These are phyloP conservation scores for Guadua angustifolia DNA, from an alignment of 176 grass and related monocot genomes.

Conservation along the genomic window DNA sequence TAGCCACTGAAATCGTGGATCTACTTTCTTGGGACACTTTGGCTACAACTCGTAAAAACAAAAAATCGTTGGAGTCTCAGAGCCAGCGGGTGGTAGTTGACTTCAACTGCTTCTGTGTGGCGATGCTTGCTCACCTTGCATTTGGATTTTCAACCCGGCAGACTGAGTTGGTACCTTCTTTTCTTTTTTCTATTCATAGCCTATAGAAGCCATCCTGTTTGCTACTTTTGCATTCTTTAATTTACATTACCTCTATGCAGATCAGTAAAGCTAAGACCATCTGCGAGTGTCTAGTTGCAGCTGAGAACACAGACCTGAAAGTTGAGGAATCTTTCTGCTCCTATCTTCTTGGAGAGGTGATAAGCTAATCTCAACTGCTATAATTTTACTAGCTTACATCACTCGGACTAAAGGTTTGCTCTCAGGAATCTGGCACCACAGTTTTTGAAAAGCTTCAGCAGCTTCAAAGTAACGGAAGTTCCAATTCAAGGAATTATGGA, in stretches of 20 bases:
- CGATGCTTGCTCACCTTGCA: conserved; percentile 79
- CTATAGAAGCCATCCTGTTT: conserved; percentile 1
- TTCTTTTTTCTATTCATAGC: conserved; percentile 11
- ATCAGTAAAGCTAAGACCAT: conserved; percentile 91
- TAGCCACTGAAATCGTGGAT: conserved; percentile 85
- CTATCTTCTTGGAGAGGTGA: conserved; percentile 95
- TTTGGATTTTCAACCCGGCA: conserved; percentile 83
- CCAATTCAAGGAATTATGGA: conserved; percentile 61
- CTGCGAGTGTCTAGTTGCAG: conserved; percentile 79
- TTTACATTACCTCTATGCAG: conserved; percentile 45
- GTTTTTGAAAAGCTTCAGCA: conserved; percentile 86
- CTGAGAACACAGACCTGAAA: conserved; percentile 78
- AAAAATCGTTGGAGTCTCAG: conserved; percentile 85
- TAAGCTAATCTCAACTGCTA: conserved; percentile 24
- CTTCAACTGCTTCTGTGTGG: conserved; percentile 79
- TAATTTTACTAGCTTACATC: conserved; percentile 38
- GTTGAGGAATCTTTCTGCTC: conserved; percentile 90
- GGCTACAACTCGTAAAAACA: conserved; percentile 81
- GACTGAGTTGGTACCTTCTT: conserved; percentile 73
- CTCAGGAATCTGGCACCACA: conserved; percentile 66
- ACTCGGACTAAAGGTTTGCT: conserved; percentile 40
- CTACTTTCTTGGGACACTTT: conserved; percentile 92
- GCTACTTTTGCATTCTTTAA: conserved; percentile 23
- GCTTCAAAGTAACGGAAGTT: conserved; percentile 70
- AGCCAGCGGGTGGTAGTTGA: conserved; percentile 82